phyloP scores from a whole-genome alignment of 1,284 basidiomycete genomes.

The Heterobasidion occidentale region DNA sequence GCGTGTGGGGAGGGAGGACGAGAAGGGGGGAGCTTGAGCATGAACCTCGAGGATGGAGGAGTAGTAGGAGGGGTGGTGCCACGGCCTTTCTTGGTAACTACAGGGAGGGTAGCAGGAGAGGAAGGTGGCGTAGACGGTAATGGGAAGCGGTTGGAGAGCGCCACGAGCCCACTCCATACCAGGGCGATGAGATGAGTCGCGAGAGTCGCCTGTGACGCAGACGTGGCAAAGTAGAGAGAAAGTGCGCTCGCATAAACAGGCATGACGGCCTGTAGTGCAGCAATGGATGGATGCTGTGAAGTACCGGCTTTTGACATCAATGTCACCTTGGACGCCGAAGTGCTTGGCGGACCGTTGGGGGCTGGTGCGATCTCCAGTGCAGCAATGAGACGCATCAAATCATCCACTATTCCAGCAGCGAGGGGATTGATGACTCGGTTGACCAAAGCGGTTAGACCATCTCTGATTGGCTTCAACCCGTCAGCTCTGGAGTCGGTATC shows the following conservation, averaged over 20 bases:
- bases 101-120: conserved; percentile 26
- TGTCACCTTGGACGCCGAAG: conserved; percentile 24
- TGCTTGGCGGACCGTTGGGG: conserved; percentile 12
- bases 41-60: conserved; percentile 53
- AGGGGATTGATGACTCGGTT: conserved; percentile 59
- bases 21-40: conserved; percentile 59
- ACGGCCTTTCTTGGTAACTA: conserved; percentile 8
- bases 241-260: conserved; percentile 55
- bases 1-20: conserved; percentile 56
- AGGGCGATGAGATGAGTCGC: conserved; percentile 65
- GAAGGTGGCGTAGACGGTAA: conserved; percentile 32
- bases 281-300: conserved; percentile 51
- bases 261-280: conserved; percentile 44
- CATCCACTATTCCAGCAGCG: conserved; percentile 50
- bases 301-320: conserved; percentile 28
- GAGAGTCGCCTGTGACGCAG: conserved; percentile 46
- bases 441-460: conserved; percentile 59
- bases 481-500: conserved; percentile 57
- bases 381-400: conserved; percentile 52
- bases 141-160: conserved; percentile 52
- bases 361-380: conserved; percentile 42
- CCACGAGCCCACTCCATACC: conserved; percentile 65
- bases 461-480: conserved; percentile 54
- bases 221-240: conserved; percentile 43
- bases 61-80: conserved; percentile 46